phyloP scores from a whole-genome alignment of 306 rosid genomes.

The Gastrolobium villosum region DNA sequence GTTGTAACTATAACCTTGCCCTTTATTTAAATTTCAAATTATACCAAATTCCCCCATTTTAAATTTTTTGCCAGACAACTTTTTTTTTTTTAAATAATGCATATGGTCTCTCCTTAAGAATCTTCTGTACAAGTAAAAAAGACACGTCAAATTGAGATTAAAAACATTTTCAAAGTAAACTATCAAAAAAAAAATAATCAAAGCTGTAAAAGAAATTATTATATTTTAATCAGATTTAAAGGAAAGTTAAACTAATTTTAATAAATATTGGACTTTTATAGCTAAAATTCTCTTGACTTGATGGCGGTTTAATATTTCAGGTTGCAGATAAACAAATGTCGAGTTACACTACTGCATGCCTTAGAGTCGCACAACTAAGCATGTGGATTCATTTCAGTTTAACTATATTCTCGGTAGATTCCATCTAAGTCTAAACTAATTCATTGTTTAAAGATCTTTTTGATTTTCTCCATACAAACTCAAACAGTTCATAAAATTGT shows the following conservation, averaged over 20 bases:
- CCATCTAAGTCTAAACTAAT: too few relatives aligned
- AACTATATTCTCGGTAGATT: neutral
- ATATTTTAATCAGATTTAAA: too few relatives aligned
- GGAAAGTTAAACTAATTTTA: neutral
- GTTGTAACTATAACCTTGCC: too few relatives aligned
- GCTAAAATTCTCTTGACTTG: neutral
- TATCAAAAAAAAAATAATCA: too few relatives aligned
- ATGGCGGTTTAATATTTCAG: neutral
- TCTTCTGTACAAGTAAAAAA: neutral
- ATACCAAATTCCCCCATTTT: neutral
- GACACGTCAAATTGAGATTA: neutral
- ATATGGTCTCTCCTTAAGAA: neutral
- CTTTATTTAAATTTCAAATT: neutral
- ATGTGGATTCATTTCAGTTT: constrained; percentile 9
- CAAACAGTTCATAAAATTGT: neutral
- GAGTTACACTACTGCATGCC: neutral
- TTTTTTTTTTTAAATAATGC: neutral
- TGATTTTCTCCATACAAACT: neutral
- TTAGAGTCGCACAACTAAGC: neutral
- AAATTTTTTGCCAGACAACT: neutral
- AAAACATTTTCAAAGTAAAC: neutral
- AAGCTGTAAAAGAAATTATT: too few relatives aligned
- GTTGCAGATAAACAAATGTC: neutral
- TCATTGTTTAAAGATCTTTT: neutral
- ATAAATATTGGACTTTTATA: too few relatives aligned